Evolutionary conservation across 192 early-diverging fungal species (phyloP), one percentile per base, ranked within the genome.

Genomic region (Coemansia reversa): DNA sequence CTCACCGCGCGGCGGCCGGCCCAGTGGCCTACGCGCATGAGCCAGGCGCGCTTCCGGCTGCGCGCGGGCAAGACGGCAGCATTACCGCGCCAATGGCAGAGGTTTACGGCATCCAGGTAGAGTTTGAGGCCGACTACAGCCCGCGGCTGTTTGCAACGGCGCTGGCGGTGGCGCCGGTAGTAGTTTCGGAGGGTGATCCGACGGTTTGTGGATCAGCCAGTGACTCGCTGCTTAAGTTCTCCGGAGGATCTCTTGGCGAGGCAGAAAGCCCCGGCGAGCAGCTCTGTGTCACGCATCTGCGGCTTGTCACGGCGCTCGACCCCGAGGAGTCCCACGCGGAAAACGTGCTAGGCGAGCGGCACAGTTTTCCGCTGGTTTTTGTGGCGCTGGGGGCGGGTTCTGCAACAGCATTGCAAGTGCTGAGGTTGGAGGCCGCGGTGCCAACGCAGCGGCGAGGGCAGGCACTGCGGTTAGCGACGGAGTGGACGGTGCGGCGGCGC

Each of bases 61-160:
- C 54, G 30, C 63, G 70, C 39, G 70, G 68, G 56, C 65, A 35
- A 14, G 61, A 56, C 27, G 70, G 72, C 32, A 39, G 51, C 23
- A 71, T 81, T 18, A 52, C 62, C 27, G 78, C 78, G 4, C 78
- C 78, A 11, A 72, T 63, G 22, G 72, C 69, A 24, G 78, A 81
- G 55, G 69, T 81, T 24, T 81, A 81, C 60, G 65, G 72, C 14
- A 69, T 81, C 11, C 78, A 81, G 54, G 72, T 81, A 12, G 78
- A 81, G 63, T 81, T 81, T 81, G 78, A 65, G 11, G 70, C 78
- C 27, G 78, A 75, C 69, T 81, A 81, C 56, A 75, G 66, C 58
- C 78, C 78, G 48, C 72, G 78, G 9, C 60, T 81, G 55, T 81
- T 81, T 72, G 78, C 78, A 4, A 72, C 69, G 29, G 72, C 78